phyloP scores from a whole-genome alignment of 805 yeast species.

The Suhomyces xylopsoci region DNA sequence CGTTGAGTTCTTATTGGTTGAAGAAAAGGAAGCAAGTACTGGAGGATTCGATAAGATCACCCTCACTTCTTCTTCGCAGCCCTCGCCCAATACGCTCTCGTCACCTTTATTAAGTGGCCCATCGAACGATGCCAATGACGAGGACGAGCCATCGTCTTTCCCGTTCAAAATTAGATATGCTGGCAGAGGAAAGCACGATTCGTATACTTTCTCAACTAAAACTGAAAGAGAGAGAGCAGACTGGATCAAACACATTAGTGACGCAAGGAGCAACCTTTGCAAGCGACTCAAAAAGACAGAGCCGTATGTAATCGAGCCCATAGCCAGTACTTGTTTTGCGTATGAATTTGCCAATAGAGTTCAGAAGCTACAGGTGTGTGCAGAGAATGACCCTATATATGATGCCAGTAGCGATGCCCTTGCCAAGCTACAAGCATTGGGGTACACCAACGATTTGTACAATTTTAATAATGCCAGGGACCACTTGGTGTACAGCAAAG shows the following conservation, averaged over 20 bases:
- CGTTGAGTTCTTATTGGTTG: conserved; percentile 54
- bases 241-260: conserved; percentile 55
- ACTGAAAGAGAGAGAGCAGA: conserved; percentile 48
- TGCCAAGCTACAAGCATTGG: conserved; percentile 17
- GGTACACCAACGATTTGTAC: conserved; percentile 26
- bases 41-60: conserved; percentile 9
- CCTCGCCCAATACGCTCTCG: conserved; percentile 7
- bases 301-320: conserved; percentile 51
- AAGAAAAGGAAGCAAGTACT: conserved; percentile 32
- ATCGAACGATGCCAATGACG: conserved; percentile 10
- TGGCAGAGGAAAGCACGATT: conserved; percentile 50
- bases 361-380: conserved; percentile 50
- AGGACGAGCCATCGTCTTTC: conserved; percentile 31
- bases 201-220: conserved; percentile 50
- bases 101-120: conserved; percentile 1
- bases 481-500: conserved; percentile 31
- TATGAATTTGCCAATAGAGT: conserved; percentile 56
- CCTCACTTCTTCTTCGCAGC: conserved; percentile 14
- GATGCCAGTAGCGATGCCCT: conserved; percentile 21
- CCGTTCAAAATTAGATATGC: conserved; percentile 57
- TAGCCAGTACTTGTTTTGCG: conserved; percentile 61
- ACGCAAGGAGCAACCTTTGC: conserved; percentile 42
- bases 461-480: conserved; percentile 15
- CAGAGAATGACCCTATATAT: conserved; percentile 52
- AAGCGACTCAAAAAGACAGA: conserved; percentile 36